Evolutionary conservation across 306 rosid species (phyloP).

Genomic region (Clitoria ternatea): DNA sequence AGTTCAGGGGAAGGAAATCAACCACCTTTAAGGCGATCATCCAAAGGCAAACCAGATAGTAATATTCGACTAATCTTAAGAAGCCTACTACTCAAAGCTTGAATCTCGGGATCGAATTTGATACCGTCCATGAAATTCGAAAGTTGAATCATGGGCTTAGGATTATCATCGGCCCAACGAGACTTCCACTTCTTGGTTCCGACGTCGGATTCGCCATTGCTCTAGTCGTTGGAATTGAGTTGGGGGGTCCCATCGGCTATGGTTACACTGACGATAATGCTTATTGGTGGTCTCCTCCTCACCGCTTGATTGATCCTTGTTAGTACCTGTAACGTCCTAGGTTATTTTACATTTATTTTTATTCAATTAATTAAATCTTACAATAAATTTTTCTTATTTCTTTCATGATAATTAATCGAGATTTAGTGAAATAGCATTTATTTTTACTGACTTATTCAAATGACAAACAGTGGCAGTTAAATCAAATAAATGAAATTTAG

Average conservation of each 20-base stretch:
- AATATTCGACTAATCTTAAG: constrained; percentile 92
- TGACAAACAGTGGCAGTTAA: no score
- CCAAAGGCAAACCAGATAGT: constrained; percentile 86
- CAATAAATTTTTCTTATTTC: no score
- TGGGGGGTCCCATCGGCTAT: constrained; percentile 99
- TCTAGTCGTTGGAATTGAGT: constrained; percentile 70
- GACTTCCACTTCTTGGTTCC: constrained; percentile 82
- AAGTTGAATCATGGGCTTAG: constrained; percentile 82
- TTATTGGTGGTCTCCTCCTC: constrained; percentile 86
- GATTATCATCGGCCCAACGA: constrained; percentile 94
- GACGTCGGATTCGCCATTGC: constrained; percentile 48
- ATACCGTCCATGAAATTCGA: constrained; percentile 98
- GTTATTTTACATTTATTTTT: no score
- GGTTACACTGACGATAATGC: constrained; percentile 68
- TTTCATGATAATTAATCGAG: no score
- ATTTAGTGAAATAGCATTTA: no score
- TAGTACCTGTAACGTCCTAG: no score
- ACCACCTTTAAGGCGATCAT: constrained; percentile 94
- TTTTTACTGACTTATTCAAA: no score
- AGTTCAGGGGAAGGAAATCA: constrained; percentile 98
- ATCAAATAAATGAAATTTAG: no score
- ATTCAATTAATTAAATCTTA: no score
- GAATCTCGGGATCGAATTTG: constrained; percentile 94
- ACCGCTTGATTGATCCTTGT: constrained; percentile 77
- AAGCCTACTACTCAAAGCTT: constrained; percentile 85